A percentile compares a stretch with the other conserved stretches of the same genome.
Conservation (phyloP, 2,329 filamentous ascomycete genomes). For the Camillea tinctor region DNA sequence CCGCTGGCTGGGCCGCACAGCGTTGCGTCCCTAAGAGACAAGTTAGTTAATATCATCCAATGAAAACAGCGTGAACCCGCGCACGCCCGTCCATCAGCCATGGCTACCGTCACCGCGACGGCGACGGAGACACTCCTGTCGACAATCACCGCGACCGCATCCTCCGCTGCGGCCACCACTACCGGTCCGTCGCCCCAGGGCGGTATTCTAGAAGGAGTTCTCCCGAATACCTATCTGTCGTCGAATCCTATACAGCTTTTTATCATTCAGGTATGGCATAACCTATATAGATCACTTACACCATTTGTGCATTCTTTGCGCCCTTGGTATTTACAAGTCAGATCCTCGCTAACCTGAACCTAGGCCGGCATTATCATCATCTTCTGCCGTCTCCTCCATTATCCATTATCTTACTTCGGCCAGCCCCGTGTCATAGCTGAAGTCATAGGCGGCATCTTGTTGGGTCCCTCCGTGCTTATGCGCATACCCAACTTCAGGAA, state of each 20-base stretch:
- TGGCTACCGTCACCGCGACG: conserved; percentile 23
- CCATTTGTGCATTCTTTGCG: no score
- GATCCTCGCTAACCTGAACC: conserved; percentile 6
- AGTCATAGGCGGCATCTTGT: conserved; percentile 71
- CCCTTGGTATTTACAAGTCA: no score
- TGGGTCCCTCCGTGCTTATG: conserved; percentile 73
- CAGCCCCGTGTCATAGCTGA: conserved; percentile 78
- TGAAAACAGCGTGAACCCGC: conserved; percentile 7
- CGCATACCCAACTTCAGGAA: conserved; percentile 67
- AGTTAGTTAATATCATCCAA: background rate
- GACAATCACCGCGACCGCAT: conserved; percentile 21
- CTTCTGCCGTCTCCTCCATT: conserved; percentile 70
- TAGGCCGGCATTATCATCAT: conserved; percentile 71
- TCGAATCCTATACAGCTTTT: conserved; percentile 74
- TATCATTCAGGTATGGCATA: conserved; percentile 62
- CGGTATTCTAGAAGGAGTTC: conserved; percentile 69
- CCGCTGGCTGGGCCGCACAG: background rate
- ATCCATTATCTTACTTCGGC: conserved; percentile 66
- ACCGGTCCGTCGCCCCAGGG: conserved; percentile 41
- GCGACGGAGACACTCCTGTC: conserved; percentile 21
- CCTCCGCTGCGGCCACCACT: conserved; percentile 23
- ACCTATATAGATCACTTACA: background rate
- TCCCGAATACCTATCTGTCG: conserved; percentile 66
- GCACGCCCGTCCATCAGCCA: conserved; percentile 8
- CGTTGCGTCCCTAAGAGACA: background rate